phyloP scores from a whole-genome alignment of 768 basidiomycete species.

The Tylopilus intermedius region DNA sequence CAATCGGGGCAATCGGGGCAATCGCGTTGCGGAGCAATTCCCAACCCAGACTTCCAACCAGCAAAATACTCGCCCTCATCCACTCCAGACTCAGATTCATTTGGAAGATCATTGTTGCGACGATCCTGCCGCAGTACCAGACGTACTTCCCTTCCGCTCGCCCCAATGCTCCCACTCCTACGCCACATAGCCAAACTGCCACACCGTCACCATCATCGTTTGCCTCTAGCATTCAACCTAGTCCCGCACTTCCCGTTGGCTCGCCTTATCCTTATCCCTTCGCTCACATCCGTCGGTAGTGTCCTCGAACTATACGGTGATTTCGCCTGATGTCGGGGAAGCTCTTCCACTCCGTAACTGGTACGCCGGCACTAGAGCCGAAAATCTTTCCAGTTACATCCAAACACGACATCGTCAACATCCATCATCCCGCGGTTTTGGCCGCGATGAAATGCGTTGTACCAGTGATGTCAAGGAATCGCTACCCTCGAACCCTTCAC shows the following conservation, averaged over 20 bases:
- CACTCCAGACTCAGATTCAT: slow-evolving; percentile 38
- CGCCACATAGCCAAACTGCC: slow-evolving; percentile 69
- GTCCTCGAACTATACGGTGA: too few species aligned
- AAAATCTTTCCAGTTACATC: too few species aligned
- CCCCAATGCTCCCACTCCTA: slow-evolving; percentile 72
- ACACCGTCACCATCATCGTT: slow-evolving; percentile 70
- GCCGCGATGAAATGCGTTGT: too few species aligned
- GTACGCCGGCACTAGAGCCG: too few species aligned
- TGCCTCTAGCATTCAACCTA: slow-evolving; percentile 48
- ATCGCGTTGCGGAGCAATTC: slow-evolving; percentile 19
- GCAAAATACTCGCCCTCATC: slow-evolving; percentile 34
- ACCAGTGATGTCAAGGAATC: too few species aligned
- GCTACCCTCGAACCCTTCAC: too few species aligned
- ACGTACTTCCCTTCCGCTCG: slow-evolving; percentile 55
- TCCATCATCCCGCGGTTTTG: too few species aligned
- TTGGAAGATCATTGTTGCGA: slow-evolving; percentile 62
- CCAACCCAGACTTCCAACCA: slow-evolving; percentile 11
- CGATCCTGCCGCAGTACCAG: slow-evolving; percentile 51
- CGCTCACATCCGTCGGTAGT: slow-evolving; percentile 49
- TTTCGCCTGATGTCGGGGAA: too few species aligned
- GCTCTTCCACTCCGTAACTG: too few species aligned
- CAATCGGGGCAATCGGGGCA: slow-evolving; percentile 21
- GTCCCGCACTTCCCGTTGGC: slow-evolving; percentile 54
- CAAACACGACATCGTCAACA: too few species aligned
- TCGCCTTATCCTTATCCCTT: slow-evolving; percentile 81